phyloP scores from a whole-genome alignment of 2,329 filamentous ascomycete species.

The Xylaria hypoxylon region DNA sequence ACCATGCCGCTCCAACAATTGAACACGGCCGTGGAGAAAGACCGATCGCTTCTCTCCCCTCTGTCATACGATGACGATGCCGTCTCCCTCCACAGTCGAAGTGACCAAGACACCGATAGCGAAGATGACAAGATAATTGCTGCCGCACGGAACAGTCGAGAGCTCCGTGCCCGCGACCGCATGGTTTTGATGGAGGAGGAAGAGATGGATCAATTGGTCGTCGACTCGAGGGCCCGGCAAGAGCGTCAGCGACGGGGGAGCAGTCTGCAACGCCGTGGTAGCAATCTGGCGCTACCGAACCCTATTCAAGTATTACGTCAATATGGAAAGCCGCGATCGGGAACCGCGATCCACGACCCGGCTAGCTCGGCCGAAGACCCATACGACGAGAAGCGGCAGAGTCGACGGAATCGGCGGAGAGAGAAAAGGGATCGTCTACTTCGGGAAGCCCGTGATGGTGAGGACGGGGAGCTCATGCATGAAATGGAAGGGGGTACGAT shows the following conservation, averaged over 20 bases:
- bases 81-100: constrained; percentile 72
- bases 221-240: constrained; percentile 60
- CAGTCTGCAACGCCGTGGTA: constrained; percentile 56
- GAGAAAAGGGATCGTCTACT: constrained; percentile 66
- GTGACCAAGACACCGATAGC: constrained; percentile 80
- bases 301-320: constrained; percentile 59
- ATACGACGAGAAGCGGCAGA: constrained; percentile 61
- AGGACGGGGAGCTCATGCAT: constrained; percentile 84
- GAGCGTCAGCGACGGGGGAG: constrained; percentile 60
- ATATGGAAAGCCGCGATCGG: constrained; percentile 51
- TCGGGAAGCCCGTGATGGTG: constrained; percentile 68
- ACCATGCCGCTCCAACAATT: constrained; percentile 49
- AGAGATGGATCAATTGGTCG: constrained; percentile 71
- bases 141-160: constrained; percentile 74
- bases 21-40: constrained; percentile 48
- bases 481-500: constrained; percentile 78
- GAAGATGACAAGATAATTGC: constrained; percentile 78
- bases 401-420: constrained; percentile 62
- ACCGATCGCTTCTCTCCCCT: constrained; percentile 69
- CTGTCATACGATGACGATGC: constrained; percentile 76
- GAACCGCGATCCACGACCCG: constrained; percentile 56
- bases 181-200: constrained; percentile 81
- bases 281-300: constrained; percentile 63
- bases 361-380: constrained; percentile 63
- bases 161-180: constrained; percentile 76